A percentile compares a stretch with the other conserved stretches of the same genome.
phyloP scores from a whole-genome alignment of 2,329 filamentous ascomycete species.

The Pseudopithomyces chartarum region DNA sequence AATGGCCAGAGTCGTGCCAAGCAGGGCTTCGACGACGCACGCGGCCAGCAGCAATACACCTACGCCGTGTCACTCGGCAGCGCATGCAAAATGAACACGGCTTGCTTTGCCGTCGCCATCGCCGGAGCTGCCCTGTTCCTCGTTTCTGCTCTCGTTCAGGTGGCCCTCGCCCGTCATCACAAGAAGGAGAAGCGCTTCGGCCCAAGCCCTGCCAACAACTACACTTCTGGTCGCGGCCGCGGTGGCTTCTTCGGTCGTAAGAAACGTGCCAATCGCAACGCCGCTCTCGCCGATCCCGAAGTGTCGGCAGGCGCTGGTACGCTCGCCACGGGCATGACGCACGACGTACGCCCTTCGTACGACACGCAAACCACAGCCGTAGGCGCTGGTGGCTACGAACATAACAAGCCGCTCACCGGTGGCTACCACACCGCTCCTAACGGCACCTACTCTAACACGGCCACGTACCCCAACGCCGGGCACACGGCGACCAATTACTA shows the following conservation, averaged over 20 bases:
- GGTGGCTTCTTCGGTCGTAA: constrained; percentile 52
- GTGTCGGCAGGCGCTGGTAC: constrained; percentile 36
- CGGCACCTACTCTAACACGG: constrained; percentile 40
- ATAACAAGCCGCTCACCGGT: constrained; percentile 41
- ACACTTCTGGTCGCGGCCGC: constrained; percentile 65
- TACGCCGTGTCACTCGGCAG: constrained; percentile 56
- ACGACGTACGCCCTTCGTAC: constrained; percentile 51
- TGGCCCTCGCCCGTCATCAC: constrained; percentile 71
- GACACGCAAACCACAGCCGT: constrained; percentile 58
- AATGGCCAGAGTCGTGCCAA: constrained; percentile 59
- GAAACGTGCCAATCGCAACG: constrained; percentile 39
- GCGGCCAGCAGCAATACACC: constrained; percentile 47
- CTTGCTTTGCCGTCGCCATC: constrained; percentile 77
- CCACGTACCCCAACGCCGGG: neutral
- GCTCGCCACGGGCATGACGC: constrained; percentile 26
- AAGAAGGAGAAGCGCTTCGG: constrained; percentile 76
- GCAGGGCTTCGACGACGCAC: constrained; percentile 54
- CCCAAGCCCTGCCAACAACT: constrained; percentile 68
- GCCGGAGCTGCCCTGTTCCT: constrained; percentile 78
- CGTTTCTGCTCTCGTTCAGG: constrained; percentile 70
- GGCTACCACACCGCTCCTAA: constrained; percentile 54
- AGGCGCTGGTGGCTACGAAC: constrained; percentile 41
- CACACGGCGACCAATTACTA: constrained; percentile 35
- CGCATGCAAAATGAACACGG: constrained; percentile 78
- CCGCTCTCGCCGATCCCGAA: constrained; percentile 48